Percentiles rank a stretch among this genome's conserved stretches.
phyloP scores from a whole-genome alignment of 768 basidiomycete genomes.

The Amyloporia xantha region DNA sequence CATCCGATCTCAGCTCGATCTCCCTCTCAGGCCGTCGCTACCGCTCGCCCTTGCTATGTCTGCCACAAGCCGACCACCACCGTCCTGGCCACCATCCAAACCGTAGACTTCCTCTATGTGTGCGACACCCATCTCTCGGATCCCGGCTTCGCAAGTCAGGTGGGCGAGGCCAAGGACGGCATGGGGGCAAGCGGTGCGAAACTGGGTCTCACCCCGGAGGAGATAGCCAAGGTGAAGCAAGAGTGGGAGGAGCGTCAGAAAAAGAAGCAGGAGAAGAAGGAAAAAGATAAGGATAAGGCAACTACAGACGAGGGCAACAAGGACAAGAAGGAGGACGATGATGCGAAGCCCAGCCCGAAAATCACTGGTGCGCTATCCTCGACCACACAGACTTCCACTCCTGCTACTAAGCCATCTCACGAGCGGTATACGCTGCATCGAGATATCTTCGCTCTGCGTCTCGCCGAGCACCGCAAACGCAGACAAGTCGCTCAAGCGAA shows the following conservation, averaged over 20 bases:
- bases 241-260: slow-evolving; percentile 77
- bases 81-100: slow-evolving; percentile 79
- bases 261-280: slow-evolving; percentile 50
- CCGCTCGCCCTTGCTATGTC: slow-evolving; percentile 69
- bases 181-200: slow-evolving; percentile 26
- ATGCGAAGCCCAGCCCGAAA: slow-evolving; percentile 26
- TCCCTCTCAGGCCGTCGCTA: slow-evolving; percentile 58
- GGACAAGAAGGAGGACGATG: slow-evolving; percentile 30
- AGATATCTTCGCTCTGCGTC: slow-evolving; percentile 75
- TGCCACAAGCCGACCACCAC: slow-evolving; percentile 77
- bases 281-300: slow-evolving; percentile 39
- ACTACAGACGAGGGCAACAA: slow-evolving; percentile 33
- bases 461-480: slow-evolving; percentile 64
- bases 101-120: slow-evolving; percentile 80
- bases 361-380: slow-evolving; percentile 25
- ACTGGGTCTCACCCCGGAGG: slow-evolving; percentile 50
- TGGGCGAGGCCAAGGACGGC: slow-evolving; percentile 33
- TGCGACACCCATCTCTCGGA: slow-evolving; percentile 81
- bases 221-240: slow-evolving; percentile 69
- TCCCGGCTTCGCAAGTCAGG: slow-evolving; percentile 59
- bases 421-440: slow-evolving; percentile 78
- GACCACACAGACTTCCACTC: slow-evolving; percentile 25
- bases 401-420: slow-evolving; percentile 43
- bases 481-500: slow-evolving; percentile 61
- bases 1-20: neutral